Evolutionary conservation across 257 asterid species (phyloP).

Genomic region (Knoxia roxburghii): DNA sequence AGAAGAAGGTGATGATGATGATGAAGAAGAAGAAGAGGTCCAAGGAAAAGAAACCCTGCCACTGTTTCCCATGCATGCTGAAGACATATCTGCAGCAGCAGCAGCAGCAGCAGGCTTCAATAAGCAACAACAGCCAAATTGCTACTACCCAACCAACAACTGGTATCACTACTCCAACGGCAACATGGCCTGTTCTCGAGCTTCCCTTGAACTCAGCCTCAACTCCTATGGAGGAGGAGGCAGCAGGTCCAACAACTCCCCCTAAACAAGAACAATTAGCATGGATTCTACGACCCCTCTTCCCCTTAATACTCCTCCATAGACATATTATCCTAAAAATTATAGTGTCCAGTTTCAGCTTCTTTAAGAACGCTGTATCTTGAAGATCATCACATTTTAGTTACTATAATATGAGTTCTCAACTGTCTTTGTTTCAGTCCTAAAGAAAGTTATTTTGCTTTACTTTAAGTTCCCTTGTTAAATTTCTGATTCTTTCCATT

Average conservation of each 20-base stretch:
- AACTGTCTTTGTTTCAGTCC: background rate
- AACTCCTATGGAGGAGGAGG: slow-evolving; percentile 47
- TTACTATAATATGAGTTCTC: background rate
- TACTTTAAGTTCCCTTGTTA: background rate
- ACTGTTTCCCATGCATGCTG: slow-evolving; percentile 84
- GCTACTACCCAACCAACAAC: slow-evolving; percentile 18
- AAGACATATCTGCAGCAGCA: no score
- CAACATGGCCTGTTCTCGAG: slow-evolving; percentile 30
- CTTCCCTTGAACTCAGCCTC: slow-evolving; percentile 82
- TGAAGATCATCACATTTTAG: background rate
- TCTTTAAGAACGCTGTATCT: background rate
- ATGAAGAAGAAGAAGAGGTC: slow-evolving; percentile 16
- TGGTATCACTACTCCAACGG: slow-evolving; percentile 21
- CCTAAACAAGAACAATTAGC: no score
- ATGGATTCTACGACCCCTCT: no score
- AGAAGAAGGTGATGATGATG: slow-evolving; percentile 24
- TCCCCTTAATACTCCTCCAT: no score
- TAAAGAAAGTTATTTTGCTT: no score
- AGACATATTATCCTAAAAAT: no score
- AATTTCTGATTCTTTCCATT: no score
- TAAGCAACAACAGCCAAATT: slow-evolving; percentile 10
- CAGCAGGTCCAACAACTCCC: slow-evolving; percentile 30
- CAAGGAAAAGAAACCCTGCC: slow-evolving; percentile 71
- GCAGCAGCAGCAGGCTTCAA: slow-evolving; percentile 26
- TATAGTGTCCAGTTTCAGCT: background rate